Evolutionary conservation across 495 filamentous ascomycete species (phyloP), one percentile per base, ranked within the genome.

Genomic region (Cladorrhinum samala): DNA sequence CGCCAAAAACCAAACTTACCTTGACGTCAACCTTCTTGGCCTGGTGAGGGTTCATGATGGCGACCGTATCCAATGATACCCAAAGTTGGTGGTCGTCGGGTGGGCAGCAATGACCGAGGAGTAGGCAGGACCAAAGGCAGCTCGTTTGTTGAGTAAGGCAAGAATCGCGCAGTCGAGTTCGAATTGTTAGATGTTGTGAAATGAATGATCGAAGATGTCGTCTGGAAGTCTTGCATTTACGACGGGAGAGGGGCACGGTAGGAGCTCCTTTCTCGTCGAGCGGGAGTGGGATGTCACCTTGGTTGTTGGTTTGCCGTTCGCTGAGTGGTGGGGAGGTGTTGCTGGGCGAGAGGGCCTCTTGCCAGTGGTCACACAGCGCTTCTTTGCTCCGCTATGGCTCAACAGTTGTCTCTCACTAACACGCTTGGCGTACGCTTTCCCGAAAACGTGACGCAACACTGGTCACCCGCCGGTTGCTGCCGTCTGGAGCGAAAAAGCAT

Each of bases 1-100:
- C n/a, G n/a, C n/a, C n/a, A n/a, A n/a, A n/a, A n/a, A n/a, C n/a
- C n/a, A 46, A 46, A 79, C 89, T 77, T 67, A 96, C 93, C 76
- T 78, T 90, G 72, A 95, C 80, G 71, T 98, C 92, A 56, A 96
- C 76, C 77, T 98, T 97, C 78, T 96, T 95, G 75, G 89, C 86
- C 76, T 96, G 88, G 67, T 90, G 88, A 56, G 93, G 93, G 71
- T 95, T 95, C 89, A 98, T 94, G 59, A 49, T 81, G 71, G 63
- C 58, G 45, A 47, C 23, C 36, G 40, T 16, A 20, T 18, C 36
- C 38, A 25, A 16, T 27, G 36, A 39, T 33, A 11, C 19, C 5
- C 23, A 17, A 7, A 2, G 38, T 23, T 9, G 38, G 18, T 36
- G 19, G 25, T 19, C 18, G n/a, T n/a, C n/a, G n/a, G n/a, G n/a